Base-by-base conservation (phyloP, 139 green algal species). In the Yamagishiella unicocca region DNA sequence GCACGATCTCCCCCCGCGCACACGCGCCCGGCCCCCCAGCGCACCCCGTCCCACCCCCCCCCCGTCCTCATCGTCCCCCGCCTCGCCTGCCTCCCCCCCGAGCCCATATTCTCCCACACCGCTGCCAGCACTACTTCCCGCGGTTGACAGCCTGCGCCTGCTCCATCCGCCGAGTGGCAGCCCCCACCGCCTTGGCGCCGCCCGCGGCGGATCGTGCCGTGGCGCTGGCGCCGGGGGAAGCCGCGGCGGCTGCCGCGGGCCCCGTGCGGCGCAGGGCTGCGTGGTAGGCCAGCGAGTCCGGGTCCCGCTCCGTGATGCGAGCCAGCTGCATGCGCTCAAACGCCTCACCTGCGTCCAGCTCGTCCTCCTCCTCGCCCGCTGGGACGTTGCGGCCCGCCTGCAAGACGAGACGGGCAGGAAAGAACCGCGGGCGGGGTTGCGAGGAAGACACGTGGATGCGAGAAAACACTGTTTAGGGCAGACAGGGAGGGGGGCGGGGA, bases 251-350 rank as follows among this genome's bases (percentile, higher is more conserved):
- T n/a, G 4, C 82, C 80, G 31, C 5, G n/a, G 31, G 64, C 45
- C 29, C 64, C 43, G 14, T 84, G 19, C 61, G 24, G 62, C 80
- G n/a, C 45, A 84, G 40, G 5, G 90, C 90, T 0, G 88, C 68
- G 46, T 91, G 89, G 84, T 91, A 96, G 1, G 90, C 90, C 14
- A 77, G 78, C n/a, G 70, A 90, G 64, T 95, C 92, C 40, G 94
- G 92, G 83, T 96, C 92, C 19, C 71, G 74, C 2, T 89, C 85
- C 25, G 83, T 78, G 54, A 95, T 88, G 33, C 87, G 87, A 22
- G 78, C 62, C 31, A 94, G 67, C 83, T 95, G 83, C 91, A 96
- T 91, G 22, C 76, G 82, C 62, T 96, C 95, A 89, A 96, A 97
- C 9, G 92, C 86, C 82, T 96, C 93, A 17, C 37, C 74, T 0